Evolutionary conservation across 2,329 filamentous ascomycete species (phyloP), one percentile per base, ranked within the genome.

Genomic region (Madurella fahalii): DNA sequence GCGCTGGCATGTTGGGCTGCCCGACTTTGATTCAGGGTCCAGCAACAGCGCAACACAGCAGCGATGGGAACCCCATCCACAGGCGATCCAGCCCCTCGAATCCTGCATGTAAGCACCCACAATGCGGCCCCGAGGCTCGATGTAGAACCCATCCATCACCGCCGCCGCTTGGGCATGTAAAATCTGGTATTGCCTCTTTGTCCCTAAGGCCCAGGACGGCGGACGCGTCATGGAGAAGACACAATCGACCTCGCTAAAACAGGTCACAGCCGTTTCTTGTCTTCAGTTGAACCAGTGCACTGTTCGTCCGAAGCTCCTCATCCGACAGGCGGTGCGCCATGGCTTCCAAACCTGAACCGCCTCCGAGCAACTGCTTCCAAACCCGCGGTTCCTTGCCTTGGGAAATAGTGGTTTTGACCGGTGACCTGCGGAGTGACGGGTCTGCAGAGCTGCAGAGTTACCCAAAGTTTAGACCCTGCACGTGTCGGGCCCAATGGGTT

Each of bases 1-100:
- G 42, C 17, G 39, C 18, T 47, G 50, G 50, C 50, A 53, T 15
- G 50, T 57, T 52, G 42, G 56, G 55, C 55, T 44, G 13, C 18
- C 41, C 47, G 15, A 41, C 30, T 40, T 12, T 40, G 15, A 15
- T 40, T 25, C 40, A 44, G 34, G n/a, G 16, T 39, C 43, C 42
- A 34, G 15, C 42, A 52, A 17, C 50, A 47, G 37, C 50, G 34
- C 31, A 40, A 18, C 40, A 44, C 18, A 18, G 13, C 30, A 51
- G 48, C 17, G 9, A 17, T 18, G 40, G 40, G 12, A n/a, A n/a
- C 31, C 13, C 31, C 11, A 30, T 13, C 5, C 16, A 30, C 25
- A 25, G 25, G 25, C 20, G 34, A 30, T 40, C 41, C 25, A 32
- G 34, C 20, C 52, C 40, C 9, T 42, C 42, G 32, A 48, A 46